Conservation (phyloP, 164 flowering plant genomes). For the Saururus chinensis region DNA sequence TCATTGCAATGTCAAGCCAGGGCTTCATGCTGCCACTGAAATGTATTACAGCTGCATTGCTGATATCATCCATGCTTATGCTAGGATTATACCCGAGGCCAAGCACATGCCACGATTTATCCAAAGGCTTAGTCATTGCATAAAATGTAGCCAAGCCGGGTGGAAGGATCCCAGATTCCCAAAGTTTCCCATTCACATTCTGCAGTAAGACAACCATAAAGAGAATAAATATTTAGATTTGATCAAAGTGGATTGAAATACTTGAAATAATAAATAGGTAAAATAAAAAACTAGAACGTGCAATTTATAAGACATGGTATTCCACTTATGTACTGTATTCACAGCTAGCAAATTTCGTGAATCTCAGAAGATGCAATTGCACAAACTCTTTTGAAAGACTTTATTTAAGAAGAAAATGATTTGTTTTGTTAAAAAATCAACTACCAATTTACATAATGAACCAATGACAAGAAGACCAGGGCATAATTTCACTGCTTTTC, state of each 20-base stretch:
- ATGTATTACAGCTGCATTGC: slow-evolving; percentile 80
- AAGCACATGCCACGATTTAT: slow-evolving; percentile 89
- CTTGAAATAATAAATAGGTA: neutral
- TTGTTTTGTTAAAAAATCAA: no score
- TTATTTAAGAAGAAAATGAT: no score
- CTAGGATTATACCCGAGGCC: slow-evolving; percentile 93
- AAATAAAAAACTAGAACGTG: neutral
- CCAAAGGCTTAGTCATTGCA: slow-evolving; percentile 70
- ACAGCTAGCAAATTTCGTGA: neutral
- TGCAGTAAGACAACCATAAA: slow-evolving; percentile 6
- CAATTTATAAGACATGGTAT: neutral
- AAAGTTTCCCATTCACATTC: slow-evolving; percentile 63
- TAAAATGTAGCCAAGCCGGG: slow-evolving; percentile 79
- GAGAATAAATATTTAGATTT: neutral
- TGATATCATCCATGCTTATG: slow-evolving; percentile 84
- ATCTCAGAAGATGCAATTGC: no score
- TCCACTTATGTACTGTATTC: neutral
- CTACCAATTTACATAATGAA: no score
- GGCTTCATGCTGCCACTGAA: slow-evolving; percentile 94
- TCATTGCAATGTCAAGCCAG: slow-evolving; percentile 95
- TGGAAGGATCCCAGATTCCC: slow-evolving; percentile 75
- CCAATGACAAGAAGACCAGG: no score
- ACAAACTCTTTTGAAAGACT: no score
- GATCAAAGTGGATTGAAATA: neutral
- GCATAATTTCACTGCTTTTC: no score